A percentile compares a stretch with the other conserved stretches of the same genome.
phyloP scores from a whole-genome alignment of 2,329 filamentous ascomycete genomes.

The Colletotrichum sp. region DNA sequence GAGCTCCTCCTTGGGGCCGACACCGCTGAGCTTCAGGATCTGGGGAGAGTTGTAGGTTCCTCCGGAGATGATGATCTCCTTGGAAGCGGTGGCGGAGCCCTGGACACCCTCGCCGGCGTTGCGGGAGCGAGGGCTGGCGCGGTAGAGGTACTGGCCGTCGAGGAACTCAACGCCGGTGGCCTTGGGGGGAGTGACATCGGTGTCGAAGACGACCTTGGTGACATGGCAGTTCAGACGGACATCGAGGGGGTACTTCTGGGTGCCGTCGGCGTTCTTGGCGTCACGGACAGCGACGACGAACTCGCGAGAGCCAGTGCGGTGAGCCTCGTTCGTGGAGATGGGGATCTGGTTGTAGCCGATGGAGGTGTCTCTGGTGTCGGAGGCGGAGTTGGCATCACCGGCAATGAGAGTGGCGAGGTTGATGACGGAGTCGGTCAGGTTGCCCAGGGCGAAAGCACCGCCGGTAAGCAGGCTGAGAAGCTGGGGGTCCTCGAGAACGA shows the following conservation, averaged over 20 bases:
- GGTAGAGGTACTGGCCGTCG: conserved; percentile 50
- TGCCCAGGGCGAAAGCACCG: conserved; percentile 55
- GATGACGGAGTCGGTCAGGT: conserved; percentile 28
- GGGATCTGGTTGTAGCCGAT: conserved; percentile 64
- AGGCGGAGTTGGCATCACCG: conserved; percentile 57
- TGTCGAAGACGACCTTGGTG: conserved; percentile 50
- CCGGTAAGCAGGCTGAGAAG: conserved; percentile 57
- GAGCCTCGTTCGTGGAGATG: conserved; percentile 53
- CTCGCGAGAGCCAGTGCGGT: conserved; percentile 60
- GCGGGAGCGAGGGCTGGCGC: conserved; percentile 43
- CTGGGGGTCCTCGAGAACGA: conserved; percentile 57
- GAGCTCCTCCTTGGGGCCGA: conserved; percentile 47
- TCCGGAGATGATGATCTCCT: conserved; percentile 55
- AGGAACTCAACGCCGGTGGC: conserved; percentile 56
- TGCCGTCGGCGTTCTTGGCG: conserved; percentile 52
- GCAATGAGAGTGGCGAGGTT: conserved; percentile 41
- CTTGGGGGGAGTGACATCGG: conserved; percentile 36
- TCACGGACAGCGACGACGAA: conserved; percentile 57
- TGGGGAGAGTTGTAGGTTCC: conserved; percentile 61
- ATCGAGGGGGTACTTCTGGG: conserved; percentile 60
- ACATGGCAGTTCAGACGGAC: conserved; percentile 53
- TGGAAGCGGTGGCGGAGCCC: conserved; percentile 33
- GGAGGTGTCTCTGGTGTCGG: conserved; percentile 45
- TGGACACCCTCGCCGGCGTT: conserved; percentile 22
- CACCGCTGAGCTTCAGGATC: conserved; percentile 55